These are phyloP conservation scores for Chaetomium tenue DNA, from an alignment of 495 filamentous ascomycete species.

Conservation along the genomic window DNA sequence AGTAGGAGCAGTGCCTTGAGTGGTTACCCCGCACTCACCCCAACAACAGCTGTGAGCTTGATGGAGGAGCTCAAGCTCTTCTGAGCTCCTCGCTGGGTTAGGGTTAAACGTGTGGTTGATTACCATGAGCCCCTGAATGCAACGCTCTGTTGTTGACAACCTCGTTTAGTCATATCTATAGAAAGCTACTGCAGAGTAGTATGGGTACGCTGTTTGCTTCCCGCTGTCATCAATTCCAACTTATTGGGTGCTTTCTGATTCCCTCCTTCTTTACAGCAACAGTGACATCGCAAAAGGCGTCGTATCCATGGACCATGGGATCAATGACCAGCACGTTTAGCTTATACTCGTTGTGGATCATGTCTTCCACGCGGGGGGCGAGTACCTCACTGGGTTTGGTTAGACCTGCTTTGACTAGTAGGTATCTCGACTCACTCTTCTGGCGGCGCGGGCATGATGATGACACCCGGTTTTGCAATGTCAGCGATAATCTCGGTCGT, in stretches of 20 bases:
- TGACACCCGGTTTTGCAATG: slow-evolving; percentile 31
- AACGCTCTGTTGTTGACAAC: not conserved
- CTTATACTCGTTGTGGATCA: not conserved
- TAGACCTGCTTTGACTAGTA: not conserved
- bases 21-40: slow-evolving; percentile 9
- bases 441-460: slow-evolving; percentile 20
- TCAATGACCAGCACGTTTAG: no score
- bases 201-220: not conserved
- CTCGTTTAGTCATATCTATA: not conserved
- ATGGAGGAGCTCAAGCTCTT: not conserved
- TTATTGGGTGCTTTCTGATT: not conserved
- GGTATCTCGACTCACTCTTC: not conserved
- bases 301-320: no score
- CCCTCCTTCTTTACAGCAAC: not conserved
- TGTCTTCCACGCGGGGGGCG: not conserved
- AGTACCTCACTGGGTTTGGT: not conserved
- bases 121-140: not conserved
- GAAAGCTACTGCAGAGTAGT: not conserved
- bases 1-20: slow-evolving; percentile 1
- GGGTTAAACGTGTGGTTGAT: not conserved
- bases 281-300: not conserved
- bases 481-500: slow-evolving; percentile 36
- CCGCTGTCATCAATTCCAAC: no score
- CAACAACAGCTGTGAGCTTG: not conserved
- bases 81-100: not conserved